Evolutionary conservation across 345 rosid genomes (phyloP).

Genomic region (Sisymbrium altissimum): DNA sequence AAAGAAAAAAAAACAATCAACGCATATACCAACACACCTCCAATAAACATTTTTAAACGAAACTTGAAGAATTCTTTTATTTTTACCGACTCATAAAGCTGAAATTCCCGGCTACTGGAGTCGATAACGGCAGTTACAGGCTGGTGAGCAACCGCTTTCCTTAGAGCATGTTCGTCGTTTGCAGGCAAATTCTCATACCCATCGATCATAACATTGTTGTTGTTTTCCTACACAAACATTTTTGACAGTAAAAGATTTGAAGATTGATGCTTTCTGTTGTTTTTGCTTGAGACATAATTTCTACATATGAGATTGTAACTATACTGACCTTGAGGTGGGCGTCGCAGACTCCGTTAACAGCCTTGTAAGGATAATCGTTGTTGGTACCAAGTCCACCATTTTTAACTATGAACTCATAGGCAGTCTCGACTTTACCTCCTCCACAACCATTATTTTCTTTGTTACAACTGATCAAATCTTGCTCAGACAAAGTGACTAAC

Average conservation of each 20-base stretch:
- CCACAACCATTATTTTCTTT: conserved; percentile 41
- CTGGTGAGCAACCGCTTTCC: conserved; percentile 62
- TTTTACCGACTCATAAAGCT: conserved; percentile 62
- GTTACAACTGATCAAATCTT: conserved; percentile 73
- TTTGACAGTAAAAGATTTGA: not conserved
- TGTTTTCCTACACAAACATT: conserved; percentile 41
- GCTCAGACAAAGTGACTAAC: conserved; percentile 61
- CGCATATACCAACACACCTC: not conserved
- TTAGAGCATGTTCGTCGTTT: conserved; percentile 55
- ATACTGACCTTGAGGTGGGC: conserved; percentile 33
- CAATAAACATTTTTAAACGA: not conserved
- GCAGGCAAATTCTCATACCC: conserved; percentile 59
- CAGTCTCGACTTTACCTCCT: conserved; percentile 65
- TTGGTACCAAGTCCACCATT: conserved; percentile 58
- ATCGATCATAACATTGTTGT: conserved; percentile 52
- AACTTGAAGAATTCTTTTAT: not conserved
- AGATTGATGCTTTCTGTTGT: not conserved
- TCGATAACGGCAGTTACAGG: conserved; percentile 75
- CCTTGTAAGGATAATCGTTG: conserved; percentile 53
- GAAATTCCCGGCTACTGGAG: conserved; percentile 72
- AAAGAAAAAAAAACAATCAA: not conserved
- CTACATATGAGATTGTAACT: not conserved
- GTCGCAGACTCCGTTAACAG: conserved; percentile 15
- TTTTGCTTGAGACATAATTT: not conserved
- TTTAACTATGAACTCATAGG: conserved; percentile 44